Evolutionary conservation across 306 rosid species (phyloP).

Genomic region (Comarum palustre): DNA sequence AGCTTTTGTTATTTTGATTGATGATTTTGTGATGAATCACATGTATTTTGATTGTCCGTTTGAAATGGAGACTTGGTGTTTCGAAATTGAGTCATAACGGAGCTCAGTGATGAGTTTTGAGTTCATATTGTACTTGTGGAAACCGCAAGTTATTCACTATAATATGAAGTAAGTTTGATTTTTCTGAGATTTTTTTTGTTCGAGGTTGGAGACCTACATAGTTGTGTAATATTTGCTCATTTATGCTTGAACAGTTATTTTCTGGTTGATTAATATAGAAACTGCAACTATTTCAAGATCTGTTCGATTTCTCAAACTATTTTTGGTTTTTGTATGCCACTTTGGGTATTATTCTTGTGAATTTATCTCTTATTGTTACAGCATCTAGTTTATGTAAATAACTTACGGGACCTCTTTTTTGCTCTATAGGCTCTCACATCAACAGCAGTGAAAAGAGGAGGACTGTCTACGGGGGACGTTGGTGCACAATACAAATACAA

Average conservation of each 20-base stretch:
- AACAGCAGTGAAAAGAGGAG: slow-evolving; percentile 85
- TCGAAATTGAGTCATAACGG: background rate
- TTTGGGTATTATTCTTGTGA: background rate
- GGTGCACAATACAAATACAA: slow-evolving; percentile 74
- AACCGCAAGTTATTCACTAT: background rate
- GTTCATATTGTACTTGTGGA: background rate
- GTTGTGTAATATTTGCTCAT: background rate
- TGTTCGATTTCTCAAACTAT: background rate
- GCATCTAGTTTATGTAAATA: background rate
- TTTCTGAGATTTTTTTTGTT: background rate
- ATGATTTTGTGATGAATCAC: background rate
- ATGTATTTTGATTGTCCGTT: background rate
- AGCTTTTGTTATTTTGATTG: background rate
- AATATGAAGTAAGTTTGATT: background rate
- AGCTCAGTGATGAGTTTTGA: background rate
- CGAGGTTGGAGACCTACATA: background rate
- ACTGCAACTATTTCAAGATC: background rate
- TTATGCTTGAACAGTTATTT: background rate
- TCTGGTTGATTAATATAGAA: background rate
- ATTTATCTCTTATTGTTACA: background rate
- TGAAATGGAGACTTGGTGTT: background rate
- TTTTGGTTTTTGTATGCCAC: background rate
- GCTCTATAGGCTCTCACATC: slow-evolving; percentile 75
- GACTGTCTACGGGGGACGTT: slow-evolving; percentile 79
- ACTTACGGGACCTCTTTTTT: background rate